These are phyloP conservation scores for Rosa multiflora DNA, from an alignment of 306 rosid genomes.

Conservation along the genomic window DNA sequence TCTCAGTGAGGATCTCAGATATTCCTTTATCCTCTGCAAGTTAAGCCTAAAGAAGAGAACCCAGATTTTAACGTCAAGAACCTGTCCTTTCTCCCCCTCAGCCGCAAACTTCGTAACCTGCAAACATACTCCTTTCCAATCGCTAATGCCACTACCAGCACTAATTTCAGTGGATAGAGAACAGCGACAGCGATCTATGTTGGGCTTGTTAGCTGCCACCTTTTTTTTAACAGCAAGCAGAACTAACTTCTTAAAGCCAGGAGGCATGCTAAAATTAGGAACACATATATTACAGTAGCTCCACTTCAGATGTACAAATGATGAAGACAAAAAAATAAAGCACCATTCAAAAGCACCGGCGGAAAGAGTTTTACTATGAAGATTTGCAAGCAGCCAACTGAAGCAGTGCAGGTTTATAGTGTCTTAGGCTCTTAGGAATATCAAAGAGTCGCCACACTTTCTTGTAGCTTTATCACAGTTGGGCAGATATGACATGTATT, in stretches of 20 bases:
- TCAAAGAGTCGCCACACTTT: neutral
- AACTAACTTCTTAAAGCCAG: neutral
- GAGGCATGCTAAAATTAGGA: neutral
- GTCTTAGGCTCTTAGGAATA: neutral
- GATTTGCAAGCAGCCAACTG: neutral
- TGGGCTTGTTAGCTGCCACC: neutral
- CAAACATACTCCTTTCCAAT: neutral
- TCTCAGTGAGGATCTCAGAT: neutral
- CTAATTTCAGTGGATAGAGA: neutral
- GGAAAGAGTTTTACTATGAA: too few species aligned
- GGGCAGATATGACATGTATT: neutral
- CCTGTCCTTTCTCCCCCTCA: neutral
- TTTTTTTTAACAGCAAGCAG: neutral
- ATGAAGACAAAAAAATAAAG: neutral
- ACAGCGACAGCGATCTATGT: neutral
- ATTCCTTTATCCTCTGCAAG: neutral
- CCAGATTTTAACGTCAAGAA: neutral
- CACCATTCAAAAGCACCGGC: neutral
- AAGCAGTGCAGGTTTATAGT: neutral
- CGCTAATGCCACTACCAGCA: neutral
- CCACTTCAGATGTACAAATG: neutral
- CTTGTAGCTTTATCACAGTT: neutral
- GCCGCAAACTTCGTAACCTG: neutral
- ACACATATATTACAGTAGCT: neutral
- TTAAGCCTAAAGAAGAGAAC: neutral